Percentiles rank a stretch among this genome's conserved stretches.
These are phyloP conservation scores for Phaeotremella fagi DNA, from an alignment of 768 basidiomycete species.

Conservation along the genomic window DNA sequence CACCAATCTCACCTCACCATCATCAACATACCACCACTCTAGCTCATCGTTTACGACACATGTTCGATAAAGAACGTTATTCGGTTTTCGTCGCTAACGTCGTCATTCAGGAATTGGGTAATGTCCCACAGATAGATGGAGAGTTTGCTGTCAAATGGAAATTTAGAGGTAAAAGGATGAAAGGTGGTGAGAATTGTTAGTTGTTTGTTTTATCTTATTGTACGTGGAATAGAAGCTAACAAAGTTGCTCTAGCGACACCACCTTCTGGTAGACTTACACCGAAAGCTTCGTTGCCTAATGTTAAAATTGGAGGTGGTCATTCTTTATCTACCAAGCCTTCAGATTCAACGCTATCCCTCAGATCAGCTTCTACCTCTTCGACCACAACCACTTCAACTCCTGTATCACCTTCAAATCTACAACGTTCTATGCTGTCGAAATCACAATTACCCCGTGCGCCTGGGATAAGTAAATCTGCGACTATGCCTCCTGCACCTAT, in stretches of 20 bases:
- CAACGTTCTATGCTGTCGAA: not conserved
- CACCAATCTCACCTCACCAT: not conserved
- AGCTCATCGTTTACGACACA: slow-evolving; percentile 12
- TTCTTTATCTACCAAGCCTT: slow-evolving; percentile 6
- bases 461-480: not conserved
- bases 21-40: slow-evolving; percentile 3
- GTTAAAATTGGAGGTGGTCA: slow-evolving; percentile 17
- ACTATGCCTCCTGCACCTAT: not conserved
- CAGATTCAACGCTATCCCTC: slow-evolving; percentile 9
- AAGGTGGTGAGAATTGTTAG: slow-evolving; percentile 19
- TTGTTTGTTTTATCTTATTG: not conserved
- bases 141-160: slow-evolving; percentile 33
- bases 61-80: slow-evolving; percentile 26
- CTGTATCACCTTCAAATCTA: not conserved
- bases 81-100: slow-evolving; percentile 26
- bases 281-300: slow-evolving; percentile 30
- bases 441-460: not conserved
- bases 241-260: not conserved
- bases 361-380: slow-evolving; percentile 4
- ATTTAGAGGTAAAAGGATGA: slow-evolving; percentile 31
- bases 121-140: slow-evolving; percentile 37
- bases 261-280: not conserved
- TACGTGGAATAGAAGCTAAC: not conserved
- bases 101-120: slow-evolving; percentile 28
- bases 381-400: not conserved